phyloP scores from a whole-genome alignment of 2,329 filamentous ascomycete genomes.

The Calonectria leucothoes region DNA sequence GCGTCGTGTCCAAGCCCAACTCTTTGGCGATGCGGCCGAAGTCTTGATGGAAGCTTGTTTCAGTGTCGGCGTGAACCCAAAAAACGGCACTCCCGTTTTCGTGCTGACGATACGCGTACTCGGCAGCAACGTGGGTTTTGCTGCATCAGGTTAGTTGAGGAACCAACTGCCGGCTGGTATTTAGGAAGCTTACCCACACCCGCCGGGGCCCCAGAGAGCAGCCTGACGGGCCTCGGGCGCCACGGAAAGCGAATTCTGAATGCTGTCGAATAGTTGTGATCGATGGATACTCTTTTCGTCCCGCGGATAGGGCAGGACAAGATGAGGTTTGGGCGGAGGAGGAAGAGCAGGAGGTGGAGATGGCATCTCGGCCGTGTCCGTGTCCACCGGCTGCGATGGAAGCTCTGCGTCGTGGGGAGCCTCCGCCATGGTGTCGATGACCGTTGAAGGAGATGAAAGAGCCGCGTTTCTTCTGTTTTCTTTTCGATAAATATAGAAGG shows the following conservation, averaged over 20 bases:
- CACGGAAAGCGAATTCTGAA: not conserved
- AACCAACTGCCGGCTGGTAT: not conserved
- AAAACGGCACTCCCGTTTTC: not conserved
- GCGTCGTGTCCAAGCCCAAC: not conserved
- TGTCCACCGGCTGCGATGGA: not conserved
- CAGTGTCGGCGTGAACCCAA: not conserved
- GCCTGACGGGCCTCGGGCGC: not conserved
- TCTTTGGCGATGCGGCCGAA: not conserved
- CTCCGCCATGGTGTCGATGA: not conserved
- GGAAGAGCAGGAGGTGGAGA: not conserved
- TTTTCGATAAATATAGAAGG: not conserved
- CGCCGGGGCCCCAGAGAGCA: not conserved
- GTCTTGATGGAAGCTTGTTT: not conserved
- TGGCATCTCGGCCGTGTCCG: not conserved
- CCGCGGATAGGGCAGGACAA: not conserved
- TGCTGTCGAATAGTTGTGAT: not conserved
- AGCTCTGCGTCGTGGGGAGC: not conserved
- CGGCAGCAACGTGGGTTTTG: not conserved
- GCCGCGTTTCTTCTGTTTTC: not conserved
- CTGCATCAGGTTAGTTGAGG: not conserved
- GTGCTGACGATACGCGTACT: not conserved
- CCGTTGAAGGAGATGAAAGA: not conserved
- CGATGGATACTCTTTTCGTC: not conserved
- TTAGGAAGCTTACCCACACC: not conserved
- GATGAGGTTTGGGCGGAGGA: not conserved